These are phyloP conservation scores for Zelonia costaricensis DNA, from an alignment of 208 protist genomes.

Conservation along the genomic window DNA sequence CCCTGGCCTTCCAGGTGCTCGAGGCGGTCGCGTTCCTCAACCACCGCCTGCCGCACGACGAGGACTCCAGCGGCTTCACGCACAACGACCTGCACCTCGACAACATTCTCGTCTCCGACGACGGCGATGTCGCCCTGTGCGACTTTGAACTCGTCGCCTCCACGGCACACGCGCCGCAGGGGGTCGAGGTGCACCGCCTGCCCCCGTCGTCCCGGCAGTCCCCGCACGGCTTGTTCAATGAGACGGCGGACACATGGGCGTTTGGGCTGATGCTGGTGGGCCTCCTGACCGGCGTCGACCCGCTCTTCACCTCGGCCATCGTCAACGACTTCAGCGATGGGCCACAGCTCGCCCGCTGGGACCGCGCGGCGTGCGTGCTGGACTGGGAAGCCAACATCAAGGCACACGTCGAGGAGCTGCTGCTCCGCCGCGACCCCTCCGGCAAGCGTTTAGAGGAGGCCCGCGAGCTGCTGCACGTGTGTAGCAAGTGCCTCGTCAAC, in stretches of 20 bases:
- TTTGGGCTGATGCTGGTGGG: conserved; percentile 62
- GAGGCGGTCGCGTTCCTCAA: conserved; percentile 53
- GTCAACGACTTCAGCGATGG: conserved; percentile 80
- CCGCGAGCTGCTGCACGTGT: conserved; percentile 47
- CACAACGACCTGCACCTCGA: conserved; percentile 88
- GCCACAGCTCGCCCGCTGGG: conserved; percentile 51
- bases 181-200: conserved; percentile 22
- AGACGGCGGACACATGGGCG: conserved; percentile 66
- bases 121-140: conserved; percentile 64
- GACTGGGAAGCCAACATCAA: conserved; percentile 83
- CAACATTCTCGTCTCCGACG: conserved; percentile 63
- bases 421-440: conserved; percentile 34
- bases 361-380: conserved; percentile 31
- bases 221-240: conserved; percentile 63
- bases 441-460: conserved; percentile 21
- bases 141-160: conserved; percentile 86
- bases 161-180: conserved; percentile 19
- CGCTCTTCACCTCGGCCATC: conserved; percentile 62
- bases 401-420: conserved; percentile 43
- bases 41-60: conserved; percentile 53
- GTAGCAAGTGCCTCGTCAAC: conserved; percentile 68
- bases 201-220: conserved; percentile 66
- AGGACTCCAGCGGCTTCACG: conserved; percentile 51
- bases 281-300: conserved; percentile 80
- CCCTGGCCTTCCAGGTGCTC: conserved; percentile 72